These are phyloP conservation scores for Microcyclospora pomicola DNA, from an alignment of 2,329 filamentous ascomycete species.

Conservation along the genomic window DNA sequence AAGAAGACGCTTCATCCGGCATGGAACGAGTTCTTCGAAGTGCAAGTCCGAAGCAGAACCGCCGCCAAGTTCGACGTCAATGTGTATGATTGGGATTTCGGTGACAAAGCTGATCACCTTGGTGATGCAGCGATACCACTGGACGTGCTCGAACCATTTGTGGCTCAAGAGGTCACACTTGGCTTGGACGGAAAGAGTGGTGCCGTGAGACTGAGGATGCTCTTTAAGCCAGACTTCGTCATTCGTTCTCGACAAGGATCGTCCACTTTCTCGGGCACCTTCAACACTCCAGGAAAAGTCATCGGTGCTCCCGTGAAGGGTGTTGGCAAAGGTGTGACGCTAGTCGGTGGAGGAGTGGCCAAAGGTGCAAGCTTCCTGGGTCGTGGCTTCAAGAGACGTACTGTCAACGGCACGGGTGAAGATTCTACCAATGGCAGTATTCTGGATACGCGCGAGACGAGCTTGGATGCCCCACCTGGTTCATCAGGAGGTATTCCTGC, in stretches of 20 bases:
- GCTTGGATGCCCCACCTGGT: constrained; percentile 12
- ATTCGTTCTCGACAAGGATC: constrained; percentile 76
- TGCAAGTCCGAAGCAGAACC: constrained; percentile 68
- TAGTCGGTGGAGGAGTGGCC: constrained; percentile 63
- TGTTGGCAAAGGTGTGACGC: constrained; percentile 59
- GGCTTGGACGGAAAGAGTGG: constrained; percentile 82
- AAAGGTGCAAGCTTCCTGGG: constrained; percentile 86
- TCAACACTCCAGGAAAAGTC: constrained; percentile 74
- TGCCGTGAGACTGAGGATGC: constrained; percentile 62
- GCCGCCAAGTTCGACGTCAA: constrained; percentile 70
- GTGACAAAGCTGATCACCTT: constrained; percentile 84
- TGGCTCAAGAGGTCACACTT: constrained; percentile 58
- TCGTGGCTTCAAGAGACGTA: constrained; percentile 64
- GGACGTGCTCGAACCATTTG: constrained; percentile 71
- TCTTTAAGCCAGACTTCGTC: constrained; percentile 90
- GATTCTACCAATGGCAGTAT: constrained; percentile 6
- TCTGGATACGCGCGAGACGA: constrained; percentile 15
- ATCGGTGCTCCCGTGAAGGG: constrained; percentile 94
- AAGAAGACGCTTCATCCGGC: constrained; percentile 92
- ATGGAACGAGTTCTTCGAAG: constrained; percentile 95
- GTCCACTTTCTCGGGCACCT: constrained; percentile 84
- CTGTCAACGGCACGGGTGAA: constrained; percentile 37
- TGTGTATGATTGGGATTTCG: constrained; percentile 94
- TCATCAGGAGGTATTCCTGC: constrained; percentile 7
- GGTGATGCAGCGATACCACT: constrained; percentile 65